These are phyloP conservation scores for Schizosaccharomyces pombe DNA, from an alignment of 805 yeast species.

Conservation along the genomic window DNA sequence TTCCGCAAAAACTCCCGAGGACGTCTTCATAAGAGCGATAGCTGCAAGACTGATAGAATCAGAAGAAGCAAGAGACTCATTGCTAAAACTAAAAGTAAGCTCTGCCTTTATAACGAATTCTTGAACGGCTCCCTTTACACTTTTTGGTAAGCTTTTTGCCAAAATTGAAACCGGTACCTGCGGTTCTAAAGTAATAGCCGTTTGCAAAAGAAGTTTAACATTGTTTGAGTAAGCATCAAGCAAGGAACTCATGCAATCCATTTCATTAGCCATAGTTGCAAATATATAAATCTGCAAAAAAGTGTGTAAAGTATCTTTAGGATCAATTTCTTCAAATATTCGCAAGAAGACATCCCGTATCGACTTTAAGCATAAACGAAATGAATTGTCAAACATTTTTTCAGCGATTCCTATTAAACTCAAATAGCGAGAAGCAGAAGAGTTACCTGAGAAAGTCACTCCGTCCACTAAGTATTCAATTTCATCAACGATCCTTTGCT, in stretches of 20 bases:
- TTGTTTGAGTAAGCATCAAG: neutral
- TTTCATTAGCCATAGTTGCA: neutral
- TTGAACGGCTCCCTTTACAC: neutral
- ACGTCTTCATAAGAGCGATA: neutral
- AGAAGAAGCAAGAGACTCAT: neutral
- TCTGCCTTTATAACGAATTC: neutral
- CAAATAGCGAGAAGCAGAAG: neutral
- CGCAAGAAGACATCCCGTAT: neutral
- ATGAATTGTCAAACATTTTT: neutral
- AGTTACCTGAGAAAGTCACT: neutral
- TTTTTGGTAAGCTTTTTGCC: neutral
- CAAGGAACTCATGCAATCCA: neutral
- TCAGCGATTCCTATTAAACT: neutral
- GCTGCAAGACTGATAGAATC: neutral
- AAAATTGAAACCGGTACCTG: neutral
- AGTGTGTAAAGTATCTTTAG: neutral
- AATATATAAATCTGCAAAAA: neutral
- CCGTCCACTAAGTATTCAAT: slow-evolving; percentile 11
- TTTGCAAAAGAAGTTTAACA: neutral
- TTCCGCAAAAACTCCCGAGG: neutral
- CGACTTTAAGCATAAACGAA: neutral
- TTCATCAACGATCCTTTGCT: slow-evolving; percentile 10
- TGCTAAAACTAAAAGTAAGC: neutral
- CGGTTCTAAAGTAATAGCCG: neutral
- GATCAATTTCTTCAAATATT: neutral